Evolutionary conservation across 257 asterid genomes (phyloP).

Genomic region (Nicotiana paniculata): DNA sequence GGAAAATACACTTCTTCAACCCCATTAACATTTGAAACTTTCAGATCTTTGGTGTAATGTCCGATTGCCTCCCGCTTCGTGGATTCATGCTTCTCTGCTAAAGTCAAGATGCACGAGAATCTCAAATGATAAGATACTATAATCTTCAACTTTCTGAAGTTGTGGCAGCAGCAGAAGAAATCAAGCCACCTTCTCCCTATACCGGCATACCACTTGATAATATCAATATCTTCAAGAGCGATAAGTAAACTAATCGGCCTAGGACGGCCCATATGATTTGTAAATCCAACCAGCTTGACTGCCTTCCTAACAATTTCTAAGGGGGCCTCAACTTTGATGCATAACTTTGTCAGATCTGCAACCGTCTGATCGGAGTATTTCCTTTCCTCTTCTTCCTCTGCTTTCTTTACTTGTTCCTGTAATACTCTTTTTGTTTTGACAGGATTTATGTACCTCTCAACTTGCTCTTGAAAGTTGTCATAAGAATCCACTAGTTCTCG

Average conservation of each 20-base stretch:
- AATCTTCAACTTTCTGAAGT: constrained; percentile 62
- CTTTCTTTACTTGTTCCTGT: constrained; percentile 49
- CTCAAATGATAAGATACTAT: constrained; percentile 69
- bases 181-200: constrained; percentile 88
- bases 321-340: constrained; percentile 78
- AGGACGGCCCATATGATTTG: constrained; percentile 93
- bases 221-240: constrained; percentile 77
- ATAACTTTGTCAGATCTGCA: constrained; percentile 58
- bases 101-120: constrained; percentile 75
- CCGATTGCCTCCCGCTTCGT: constrained; percentile 61
- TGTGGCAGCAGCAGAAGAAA: constrained; percentile 77
- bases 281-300: constrained; percentile 58
- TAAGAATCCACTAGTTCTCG: constrained; percentile 63
- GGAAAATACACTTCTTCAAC: constrained; percentile 50
- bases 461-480: constrained; percentile 66
- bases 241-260: constrained; percentile 65
- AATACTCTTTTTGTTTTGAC: constrained; percentile 48
- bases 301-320: constrained; percentile 56
- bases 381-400: constrained; percentile 64
- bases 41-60: constrained; percentile 81
- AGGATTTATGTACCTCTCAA: constrained; percentile 66
- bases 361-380: constrained; percentile 56
- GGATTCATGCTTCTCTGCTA: constrained; percentile 89
- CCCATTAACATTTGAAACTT: constrained; percentile 31
- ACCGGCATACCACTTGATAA: constrained; percentile 90